Evolutionary conservation across 78 protist genomes (phyloP).

Genomic region (Mantamonas sphyraenae): DNA sequence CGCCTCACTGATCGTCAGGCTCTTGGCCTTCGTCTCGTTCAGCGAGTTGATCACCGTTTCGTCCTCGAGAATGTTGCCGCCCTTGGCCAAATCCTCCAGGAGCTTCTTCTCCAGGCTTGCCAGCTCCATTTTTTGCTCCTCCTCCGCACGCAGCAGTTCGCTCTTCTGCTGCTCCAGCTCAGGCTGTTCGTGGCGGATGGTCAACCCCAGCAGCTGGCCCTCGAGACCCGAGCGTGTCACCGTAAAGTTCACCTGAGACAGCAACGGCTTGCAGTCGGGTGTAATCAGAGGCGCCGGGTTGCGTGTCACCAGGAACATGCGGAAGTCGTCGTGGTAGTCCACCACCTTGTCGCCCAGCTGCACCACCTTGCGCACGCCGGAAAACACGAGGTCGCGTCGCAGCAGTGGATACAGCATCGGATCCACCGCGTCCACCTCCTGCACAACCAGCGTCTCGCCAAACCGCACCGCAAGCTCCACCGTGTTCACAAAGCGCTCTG

Average conservation of each 20-base stretch:
- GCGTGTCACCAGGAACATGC: conserved; percentile 57
- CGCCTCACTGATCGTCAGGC: conserved; percentile 25
- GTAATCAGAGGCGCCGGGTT: conserved; percentile 30
- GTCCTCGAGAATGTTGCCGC: conserved; percentile 77
- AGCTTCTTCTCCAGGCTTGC: conserved; percentile 57
- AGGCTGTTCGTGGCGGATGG: conserved; percentile 68
- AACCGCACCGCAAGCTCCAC: conserved; percentile 88
- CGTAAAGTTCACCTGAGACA: conserved; percentile 55
- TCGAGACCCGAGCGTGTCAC: conserved; percentile 64
- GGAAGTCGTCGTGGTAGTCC: conserved; percentile 62
- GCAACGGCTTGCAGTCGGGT: conserved; percentile 42
- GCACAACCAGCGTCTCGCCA: conserved; percentile 78
- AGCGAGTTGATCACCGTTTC: conserved; percentile 52
- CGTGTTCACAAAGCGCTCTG: conserved; percentile 31
- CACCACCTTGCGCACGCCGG: conserved; percentile 35
- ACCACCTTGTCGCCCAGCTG: conserved; percentile 77
- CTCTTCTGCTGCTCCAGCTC: conserved; percentile 48
- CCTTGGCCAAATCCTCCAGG: conserved; percentile 44
- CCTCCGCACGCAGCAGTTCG: conserved; percentile 61
- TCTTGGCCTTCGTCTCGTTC: conserved; percentile 50
- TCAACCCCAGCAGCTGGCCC: conserved; percentile 64
- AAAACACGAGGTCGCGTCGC: conserved; percentile 29
- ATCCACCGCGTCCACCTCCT: conserved; percentile 61
- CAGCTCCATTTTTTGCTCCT: conserved; percentile 46
- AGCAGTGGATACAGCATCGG: conserved; percentile 58